Evolutionary conservation across 139 green algal genomes (phyloP).

Genomic region (Chlorokybus atmophyticus): DNA sequence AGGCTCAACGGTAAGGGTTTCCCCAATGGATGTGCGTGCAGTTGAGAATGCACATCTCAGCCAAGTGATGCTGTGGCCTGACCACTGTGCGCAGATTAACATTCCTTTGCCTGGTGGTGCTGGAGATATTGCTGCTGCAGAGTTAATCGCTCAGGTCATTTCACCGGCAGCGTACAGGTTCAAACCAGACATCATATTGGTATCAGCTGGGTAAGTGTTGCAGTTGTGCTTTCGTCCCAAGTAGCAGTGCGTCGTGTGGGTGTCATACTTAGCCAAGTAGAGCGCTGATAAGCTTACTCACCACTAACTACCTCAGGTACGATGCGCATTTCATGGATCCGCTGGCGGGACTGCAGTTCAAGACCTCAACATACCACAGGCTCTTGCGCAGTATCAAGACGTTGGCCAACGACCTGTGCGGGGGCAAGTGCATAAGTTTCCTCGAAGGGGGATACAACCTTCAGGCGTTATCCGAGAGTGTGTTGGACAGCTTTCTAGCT

Average conservation of each 20-base stretch:
- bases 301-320: conserved; percentile 33
- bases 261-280: not conserved
- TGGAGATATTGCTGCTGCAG: conserved; percentile 46
- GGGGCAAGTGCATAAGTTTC: conserved; percentile 58
- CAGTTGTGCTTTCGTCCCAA: conserved; percentile 2
- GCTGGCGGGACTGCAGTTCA: conserved; percentile 59
- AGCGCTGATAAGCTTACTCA: not conserved
- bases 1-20: conserved; percentile 49
- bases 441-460: conserved; percentile 78
- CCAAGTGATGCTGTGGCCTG: not conserved
- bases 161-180: conserved; percentile 53
- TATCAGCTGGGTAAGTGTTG: conserved; percentile 44
- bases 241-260: no score
- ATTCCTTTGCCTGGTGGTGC: conserved; percentile 29
- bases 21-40: no score
- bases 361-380: conserved; percentile 53
- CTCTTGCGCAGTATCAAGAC: conserved; percentile 29
- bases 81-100: conserved; percentile 23
- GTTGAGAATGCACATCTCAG: not conserved
- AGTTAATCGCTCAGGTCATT: conserved; percentile 56
- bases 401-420: conserved; percentile 48
- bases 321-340: conserved; percentile 80
- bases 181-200: conserved; percentile 69
- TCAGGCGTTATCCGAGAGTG: conserved; percentile 47
- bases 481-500: conserved; percentile 53